Base-by-base conservation (phyloP, 345 rosid genomes). In the Excoecaria agallocha region DNA sequence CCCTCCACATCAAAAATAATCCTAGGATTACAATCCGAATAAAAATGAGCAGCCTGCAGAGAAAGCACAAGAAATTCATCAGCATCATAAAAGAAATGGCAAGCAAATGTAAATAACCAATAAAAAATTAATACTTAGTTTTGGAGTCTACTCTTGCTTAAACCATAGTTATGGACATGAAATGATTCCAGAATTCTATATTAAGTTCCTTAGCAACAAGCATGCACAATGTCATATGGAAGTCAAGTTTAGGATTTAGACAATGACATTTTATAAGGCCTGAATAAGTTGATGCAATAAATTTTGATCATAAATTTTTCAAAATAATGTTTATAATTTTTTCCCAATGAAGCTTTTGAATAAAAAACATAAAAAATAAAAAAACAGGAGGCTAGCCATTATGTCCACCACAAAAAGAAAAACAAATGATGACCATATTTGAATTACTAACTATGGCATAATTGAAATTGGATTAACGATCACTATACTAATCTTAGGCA, bases 1-100 rank as follows among this genome's bases (percentile, higher is more conserved):
- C 59, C 74, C 98, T 91, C 98, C 98, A 94, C 54, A 68, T 20
- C 89, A 94, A 82, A 78, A 94, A 94, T 82, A 94, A 76, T 60
- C 76, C 92, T 63, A 94, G 93, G 59, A 88, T 89, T 54, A 84
- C 89, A 56, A 92, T 75, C 71, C 98, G 90, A 80, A 94, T 68
- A 16, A 85, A 20, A 64, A 94, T 86, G 78, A 94, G 92, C 80
- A 94, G 93, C 97, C 98, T 94, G 59, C 58, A 70, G n/a, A 67
- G 35, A 79, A 52, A 79, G 20, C 45, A 69, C 60, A 73, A 66
- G n/a, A 63, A 20, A 43, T 38, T 58, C 20, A 71, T 73, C 73
- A 79, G 69, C 62, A 58, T 12, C 24, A 17, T 45, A 5, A 62
- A 62, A 1, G 66, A 38, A 25, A 62, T 62, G 22, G 46, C 67